A percentile compares a stretch with the other conserved stretches of the same genome.
Conservation (phyloP, 2,329 filamentous ascomycete genomes). For the Colletotrichum magnum region DNA sequence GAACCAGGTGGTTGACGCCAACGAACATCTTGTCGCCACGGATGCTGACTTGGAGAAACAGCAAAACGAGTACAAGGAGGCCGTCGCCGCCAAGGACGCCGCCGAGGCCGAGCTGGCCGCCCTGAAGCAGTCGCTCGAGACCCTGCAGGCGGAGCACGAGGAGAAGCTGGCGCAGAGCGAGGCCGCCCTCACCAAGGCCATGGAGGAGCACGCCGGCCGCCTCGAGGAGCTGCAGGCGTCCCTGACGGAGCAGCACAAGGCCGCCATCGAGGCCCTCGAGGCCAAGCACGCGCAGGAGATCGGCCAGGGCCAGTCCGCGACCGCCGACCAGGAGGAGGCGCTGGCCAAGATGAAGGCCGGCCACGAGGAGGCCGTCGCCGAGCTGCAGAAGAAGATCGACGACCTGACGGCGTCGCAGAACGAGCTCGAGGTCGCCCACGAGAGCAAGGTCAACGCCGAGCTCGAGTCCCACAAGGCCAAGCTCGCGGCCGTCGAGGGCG, state of each 20-base stretch:
- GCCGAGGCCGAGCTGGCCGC: slow-evolving; percentile 63
- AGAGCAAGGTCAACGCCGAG: slow-evolving; percentile 60
- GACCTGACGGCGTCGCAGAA: slow-evolving; percentile 63
- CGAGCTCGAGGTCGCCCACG: slow-evolving; percentile 60
- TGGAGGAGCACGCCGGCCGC: slow-evolving; percentile 64
- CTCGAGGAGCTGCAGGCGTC: slow-evolving; percentile 65
- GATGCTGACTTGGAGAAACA: slow-evolving; percentile 66
- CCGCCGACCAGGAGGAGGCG: slow-evolving; percentile 62
- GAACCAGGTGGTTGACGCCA: slow-evolving; percentile 62
- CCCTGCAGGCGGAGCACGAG: slow-evolving; percentile 57
- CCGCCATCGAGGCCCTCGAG: slow-evolving; percentile 65
- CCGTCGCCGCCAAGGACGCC: slow-evolving; percentile 64
- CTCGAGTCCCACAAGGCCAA: slow-evolving; percentile 60
- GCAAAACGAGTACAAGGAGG: slow-evolving; percentile 63
- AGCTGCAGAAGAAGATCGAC: slow-evolving; percentile 69
- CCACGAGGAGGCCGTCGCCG: slow-evolving; percentile 63
- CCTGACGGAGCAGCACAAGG: slow-evolving; percentile 65
- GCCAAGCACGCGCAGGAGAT: slow-evolving; percentile 67
- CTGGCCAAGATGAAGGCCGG: slow-evolving; percentile 64
- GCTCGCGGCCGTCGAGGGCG: slow-evolving; percentile 65
- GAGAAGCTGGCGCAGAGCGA: slow-evolving; percentile 55
- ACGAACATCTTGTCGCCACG: slow-evolving; percentile 65
- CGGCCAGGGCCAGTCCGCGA: slow-evolving; percentile 60
- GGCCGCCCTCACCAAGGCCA: slow-evolving; percentile 53
- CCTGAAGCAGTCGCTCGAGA: slow-evolving; percentile 66